Evolutionary conservation across 1,284 basidiomycete genomes (phyloP), one percentile per base, ranked within the genome.

Genomic region (Hortiboletus rubellus): DNA sequence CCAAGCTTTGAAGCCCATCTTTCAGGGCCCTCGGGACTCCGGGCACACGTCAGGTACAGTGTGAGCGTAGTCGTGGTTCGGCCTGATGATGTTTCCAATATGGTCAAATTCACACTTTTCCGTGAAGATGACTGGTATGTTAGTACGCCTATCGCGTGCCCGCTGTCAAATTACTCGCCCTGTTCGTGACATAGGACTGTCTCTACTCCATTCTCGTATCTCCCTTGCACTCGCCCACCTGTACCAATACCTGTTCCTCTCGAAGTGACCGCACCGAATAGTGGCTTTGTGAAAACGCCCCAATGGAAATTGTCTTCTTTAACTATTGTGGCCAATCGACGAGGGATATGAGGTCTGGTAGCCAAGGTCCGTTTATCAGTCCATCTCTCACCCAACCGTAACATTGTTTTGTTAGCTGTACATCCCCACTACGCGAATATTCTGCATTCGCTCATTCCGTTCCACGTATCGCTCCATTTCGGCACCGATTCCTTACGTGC

Each of bases 11-110:
- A 80, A 55, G 81, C 82, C 22, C 83, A 83, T 62, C 75, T 89
- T 17, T 79, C 79, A 34, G 85, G 86, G 3, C 72, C 90, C 3
- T 87, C 88, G 10, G 87, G 87, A 5, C 89, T 89, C 64, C 73
- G 74, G 11, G 85, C 86, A 22, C 76, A 74, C 37, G 81, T 87
- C 52, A 77, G 79, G 52, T 90, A 89, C 66, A 76, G 76, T 36
- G 74, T 89, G n/a, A 76, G 70, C 49, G 80, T 75, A 1, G 70
- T 76, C 30, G 75, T 53, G 11, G 55, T 82, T 43, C 82, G 79
- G 61, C 76, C 76, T 34, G 75, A 74, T 57, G 66, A 72, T 24
- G 73, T 76, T 15, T 72, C 73, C 50, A 67, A 57, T 53, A 54
- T 75, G 17, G 74, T 81, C 22, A 83, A 78, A 63, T 79, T 80